These are phyloP conservation scores for Blastocystis sp. DNA, from an alignment of 352 stramenopile species.

Conservation along the genomic window DNA sequence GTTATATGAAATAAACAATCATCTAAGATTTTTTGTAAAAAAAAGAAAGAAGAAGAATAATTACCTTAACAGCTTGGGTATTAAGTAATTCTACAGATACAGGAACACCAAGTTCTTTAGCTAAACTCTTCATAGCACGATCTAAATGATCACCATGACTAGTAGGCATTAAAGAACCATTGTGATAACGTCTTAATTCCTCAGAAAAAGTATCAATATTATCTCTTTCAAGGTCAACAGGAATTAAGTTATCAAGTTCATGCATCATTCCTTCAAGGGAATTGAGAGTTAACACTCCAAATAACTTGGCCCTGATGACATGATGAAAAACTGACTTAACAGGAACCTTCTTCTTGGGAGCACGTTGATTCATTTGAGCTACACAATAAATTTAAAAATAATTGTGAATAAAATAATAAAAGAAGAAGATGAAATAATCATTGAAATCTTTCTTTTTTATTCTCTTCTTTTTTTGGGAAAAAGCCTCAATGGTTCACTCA, in stretches of 20 bases:
- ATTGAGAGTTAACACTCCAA: constrained; percentile 29
- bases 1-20: too few relatives aligned
- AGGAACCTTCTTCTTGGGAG: constrained; percentile 31
- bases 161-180: constrained; percentile 12
- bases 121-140: constrained; percentile 29
- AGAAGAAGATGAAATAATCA: too few relatives aligned
- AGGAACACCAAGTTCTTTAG: constrained; percentile 28
- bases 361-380: constrained; percentile 29
- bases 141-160: constrained; percentile 29
- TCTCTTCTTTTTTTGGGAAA: too few relatives aligned
- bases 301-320: constrained; percentile 35
- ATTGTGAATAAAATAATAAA: too few relatives aligned
- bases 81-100: constrained; percentile 27
- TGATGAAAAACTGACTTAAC: constrained; percentile 36
- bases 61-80: constrained; percentile 21
- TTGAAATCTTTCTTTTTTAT: too few relatives aligned
- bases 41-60: too few relatives aligned
- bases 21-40: too few relatives aligned
- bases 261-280: constrained; percentile 34
- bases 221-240: constrained; percentile 2
- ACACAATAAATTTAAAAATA: too few relatives aligned
- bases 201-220: constrained; percentile 23
- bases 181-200: constrained; percentile 22
- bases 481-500: too few relatives aligned
- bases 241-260: neutral